phyloP scores from a whole-genome alignment of 2,329 filamentous ascomycete species.

The Sarocladiaceae sp. region DNA sequence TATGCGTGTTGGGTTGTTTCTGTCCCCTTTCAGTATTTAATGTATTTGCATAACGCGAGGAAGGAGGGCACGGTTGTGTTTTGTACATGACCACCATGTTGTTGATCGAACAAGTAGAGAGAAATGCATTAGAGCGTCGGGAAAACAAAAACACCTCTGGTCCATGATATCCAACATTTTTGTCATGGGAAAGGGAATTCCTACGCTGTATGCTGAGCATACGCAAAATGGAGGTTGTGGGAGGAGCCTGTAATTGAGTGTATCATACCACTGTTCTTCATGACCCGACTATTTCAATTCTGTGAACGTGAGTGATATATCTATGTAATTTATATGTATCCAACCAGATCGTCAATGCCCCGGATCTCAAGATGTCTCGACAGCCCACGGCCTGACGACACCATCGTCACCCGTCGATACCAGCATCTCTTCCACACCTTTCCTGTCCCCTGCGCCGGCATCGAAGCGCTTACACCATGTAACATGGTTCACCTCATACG shows the following conservation, averaged over 20 bases:
- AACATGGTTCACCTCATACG: conserved; percentile 92
- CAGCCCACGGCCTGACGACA: conserved; percentile 75
- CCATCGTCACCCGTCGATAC: conserved; percentile 93
- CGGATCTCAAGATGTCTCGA: conserved; percentile 31
- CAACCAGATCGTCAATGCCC: too few species aligned
- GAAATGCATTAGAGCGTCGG: conserved; percentile 7
- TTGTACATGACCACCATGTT: background rate
- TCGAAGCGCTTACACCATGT: conserved; percentile 82
- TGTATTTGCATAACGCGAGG: conserved; percentile 2
- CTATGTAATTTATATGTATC: too few species aligned
- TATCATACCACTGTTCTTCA: conserved; percentile 5
- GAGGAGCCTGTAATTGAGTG: background rate
- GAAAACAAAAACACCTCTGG: background rate
- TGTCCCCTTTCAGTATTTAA: background rate
- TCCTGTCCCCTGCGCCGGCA: conserved; percentile 47
- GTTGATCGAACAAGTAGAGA: background rate
- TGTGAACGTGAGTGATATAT: too few species aligned
- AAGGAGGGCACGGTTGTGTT: background rate
- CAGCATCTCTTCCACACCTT: conserved; percentile 72
- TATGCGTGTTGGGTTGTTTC: background rate
- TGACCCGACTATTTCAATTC: background rate
- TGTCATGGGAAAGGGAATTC: background rate
- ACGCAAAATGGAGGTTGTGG: background rate
- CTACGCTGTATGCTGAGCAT: background rate
- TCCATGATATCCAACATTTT: background rate